phyloP scores from a whole-genome alignment of 2,329 filamentous ascomycete genomes.

The Fusarium drepaniforme region DNA sequence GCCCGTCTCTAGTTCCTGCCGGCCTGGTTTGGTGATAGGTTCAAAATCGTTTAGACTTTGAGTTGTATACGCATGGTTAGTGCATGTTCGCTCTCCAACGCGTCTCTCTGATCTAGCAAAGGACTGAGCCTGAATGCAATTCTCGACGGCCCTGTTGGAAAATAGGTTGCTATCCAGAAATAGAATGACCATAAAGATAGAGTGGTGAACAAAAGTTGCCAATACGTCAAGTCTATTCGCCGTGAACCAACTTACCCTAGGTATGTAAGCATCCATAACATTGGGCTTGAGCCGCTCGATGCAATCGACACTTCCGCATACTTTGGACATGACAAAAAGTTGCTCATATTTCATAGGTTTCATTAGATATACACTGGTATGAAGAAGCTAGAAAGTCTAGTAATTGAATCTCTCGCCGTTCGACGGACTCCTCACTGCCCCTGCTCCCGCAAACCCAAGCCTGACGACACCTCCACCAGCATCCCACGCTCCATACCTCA shows the following conservation, averaged over 20 bases:
- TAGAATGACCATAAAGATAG: not conserved
- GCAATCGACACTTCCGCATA: not conserved
- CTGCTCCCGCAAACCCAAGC: slow-evolving; percentile 36
- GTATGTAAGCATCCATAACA: not conserved
- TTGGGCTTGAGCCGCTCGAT: not conserved
- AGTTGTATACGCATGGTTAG: not conserved
- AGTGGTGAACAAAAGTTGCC: not conserved
- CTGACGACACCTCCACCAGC: slow-evolving; percentile 28
- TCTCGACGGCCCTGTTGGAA: too few relatives aligned
- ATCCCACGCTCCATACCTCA: slow-evolving; percentile 40
- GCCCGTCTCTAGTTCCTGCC: not conserved
- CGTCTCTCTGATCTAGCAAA: not conserved
- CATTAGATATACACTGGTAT: not conserved
- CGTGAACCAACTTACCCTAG: not conserved
- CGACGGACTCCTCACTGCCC: slow-evolving; percentile 25
- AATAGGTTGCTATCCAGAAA: not conserved
- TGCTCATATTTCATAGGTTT: not conserved
- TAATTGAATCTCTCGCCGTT: slow-evolving; percentile 39
- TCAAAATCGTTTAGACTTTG: not conserved
- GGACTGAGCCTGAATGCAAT: too few relatives aligned
- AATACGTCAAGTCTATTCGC: not conserved
- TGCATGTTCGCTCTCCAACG: not conserved
- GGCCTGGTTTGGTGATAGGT: not conserved
- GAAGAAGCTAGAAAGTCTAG: slow-evolving; percentile 1
- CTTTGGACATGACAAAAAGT: not conserved